Evolutionary conservation across 441 rosid genomes (phyloP), one percentile per base, ranked within the genome.

Genomic region (Kokia cookei): DNA sequence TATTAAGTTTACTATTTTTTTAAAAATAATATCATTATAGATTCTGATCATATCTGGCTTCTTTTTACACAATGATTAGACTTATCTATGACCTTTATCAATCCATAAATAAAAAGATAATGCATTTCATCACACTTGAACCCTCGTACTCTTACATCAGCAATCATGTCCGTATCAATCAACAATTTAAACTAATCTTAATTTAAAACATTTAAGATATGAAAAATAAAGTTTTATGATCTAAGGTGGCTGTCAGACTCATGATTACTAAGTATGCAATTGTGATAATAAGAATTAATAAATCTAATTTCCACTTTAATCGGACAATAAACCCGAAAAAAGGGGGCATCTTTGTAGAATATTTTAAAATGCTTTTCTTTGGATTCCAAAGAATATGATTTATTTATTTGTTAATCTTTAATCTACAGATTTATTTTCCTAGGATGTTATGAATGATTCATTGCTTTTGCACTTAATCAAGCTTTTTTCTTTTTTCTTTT

Each of bases 121-220:
- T 32, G 6, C 2, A 6, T 2, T 32, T 32, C 2, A 32, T 6
- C 7, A 0, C 6, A 32, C 7, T 32, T 1, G 37, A 32, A 5
- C 2, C 5, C 6, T 32, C 6, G 5, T 32, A 1, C 0, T 32
- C 1, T 0, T 32, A 5, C 1, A 32, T 32, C 4, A 32, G 4
- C 7, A 32, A 32, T 1, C 4, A 32, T 32, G 4, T 0, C 1
- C 0, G 1, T 32, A 5, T 0, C 7, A 32, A 5, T 32, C 37
- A 0, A 32, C 35, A 4, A 4, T 32, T 4, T 32, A 32, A 8
- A 10, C 13, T 43, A 53, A 53, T 11, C 37, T 58, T 26, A 58
- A 58, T 26, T 24, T 2, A 26, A 58, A 24, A 6, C 37, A 26
- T 26, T 11, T 17, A 17, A 54, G 26, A 3, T 15, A n/a, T 51